Evolutionary conservation across 1,284 basidiomycete genomes (phyloP).

Genomic region (Grifola frondosa): DNA sequence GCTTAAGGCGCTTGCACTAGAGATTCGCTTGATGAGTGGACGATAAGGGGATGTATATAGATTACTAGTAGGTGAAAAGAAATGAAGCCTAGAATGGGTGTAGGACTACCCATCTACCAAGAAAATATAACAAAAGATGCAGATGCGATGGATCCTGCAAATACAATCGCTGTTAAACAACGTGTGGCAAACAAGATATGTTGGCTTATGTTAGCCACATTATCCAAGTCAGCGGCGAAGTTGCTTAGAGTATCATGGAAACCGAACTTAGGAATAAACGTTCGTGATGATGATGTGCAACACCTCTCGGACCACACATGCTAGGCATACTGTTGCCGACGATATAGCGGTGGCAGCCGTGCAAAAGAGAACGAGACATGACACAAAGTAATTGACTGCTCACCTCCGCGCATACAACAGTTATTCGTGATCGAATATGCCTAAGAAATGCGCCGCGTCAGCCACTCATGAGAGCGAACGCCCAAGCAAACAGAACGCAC

Average conservation of each 20-base stretch:
- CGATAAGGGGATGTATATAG: constrained; percentile 2
- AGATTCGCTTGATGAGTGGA: constrained; percentile 1
- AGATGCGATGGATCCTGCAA: neutral
- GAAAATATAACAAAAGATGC: neutral
- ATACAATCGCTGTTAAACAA: neutral
- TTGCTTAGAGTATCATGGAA: neutral
- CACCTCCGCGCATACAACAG: constrained; percentile 81
- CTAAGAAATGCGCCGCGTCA: constrained; percentile 32
- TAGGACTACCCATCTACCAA: neutral
- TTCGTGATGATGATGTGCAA: neutral
- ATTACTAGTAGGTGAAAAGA: neutral
- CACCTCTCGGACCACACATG: too few species aligned
- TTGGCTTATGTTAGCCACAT: neutral
- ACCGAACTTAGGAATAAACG: neutral
- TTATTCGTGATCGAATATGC: constrained; percentile 75
- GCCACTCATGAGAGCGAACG: constrained; percentile 7
- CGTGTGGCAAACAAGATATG: neutral
- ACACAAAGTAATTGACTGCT: constrained; percentile 23
- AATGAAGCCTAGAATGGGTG: neutral
- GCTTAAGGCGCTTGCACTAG: constrained; percentile 80
- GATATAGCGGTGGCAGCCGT: neutral
- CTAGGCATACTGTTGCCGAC: neutral
- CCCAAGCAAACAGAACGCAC: constrained; percentile 23
- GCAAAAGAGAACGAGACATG: neutral
- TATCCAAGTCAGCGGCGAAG: neutral